A percentile compares a stretch with the other conserved stretches of the same genome.
Conservation (phyloP, 257 asterid species). For the Paulownia fortunei region DNA sequence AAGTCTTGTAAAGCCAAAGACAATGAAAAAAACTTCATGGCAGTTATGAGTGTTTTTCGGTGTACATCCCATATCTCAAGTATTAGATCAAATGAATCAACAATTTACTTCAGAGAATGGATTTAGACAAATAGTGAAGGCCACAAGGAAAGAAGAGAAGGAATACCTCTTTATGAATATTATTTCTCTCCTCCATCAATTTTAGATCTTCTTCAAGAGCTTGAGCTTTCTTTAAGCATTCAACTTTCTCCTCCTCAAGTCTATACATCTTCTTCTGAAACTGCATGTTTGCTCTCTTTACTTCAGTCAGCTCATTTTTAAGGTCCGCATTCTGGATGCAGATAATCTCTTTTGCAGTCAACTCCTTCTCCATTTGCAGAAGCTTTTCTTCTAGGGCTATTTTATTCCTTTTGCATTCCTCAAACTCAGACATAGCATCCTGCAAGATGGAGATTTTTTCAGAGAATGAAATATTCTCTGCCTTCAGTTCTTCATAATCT, state of each 20-base stretch:
- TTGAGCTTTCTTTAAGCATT: slow-evolving; percentile 54
- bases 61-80: too few species aligned
- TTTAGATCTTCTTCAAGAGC: slow-evolving; percentile 62
- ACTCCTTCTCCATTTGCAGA: slow-evolving; percentile 53
- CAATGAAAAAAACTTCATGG: too few species aligned
- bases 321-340: slow-evolving; percentile 46
- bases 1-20: not conserved
- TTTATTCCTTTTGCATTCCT: slow-evolving; percentile 60
- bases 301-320: slow-evolving; percentile 50
- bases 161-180: slow-evolving; percentile 51
- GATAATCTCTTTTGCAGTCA: slow-evolving; percentile 50
- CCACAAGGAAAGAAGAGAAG: not conserved
- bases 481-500: slow-evolving; percentile 58
- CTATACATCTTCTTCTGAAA: slow-evolving; percentile 57
- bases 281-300: slow-evolving; percentile 51
- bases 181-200: slow-evolving; percentile 46
- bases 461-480: slow-evolving; percentile 51
- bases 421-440: slow-evolving; percentile 49
- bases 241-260: slow-evolving; percentile 70
- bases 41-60: too few species aligned
- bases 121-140: not conserved
- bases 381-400: slow-evolving; percentile 59
- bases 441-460: slow-evolving; percentile 51
- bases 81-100: too few species aligned
- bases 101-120: too few species aligned